A percentile compares a stretch with the other conserved stretches of the same genome.
phyloP scores from a whole-genome alignment of 257 asterid species.

The Jasminum sambac region DNA sequence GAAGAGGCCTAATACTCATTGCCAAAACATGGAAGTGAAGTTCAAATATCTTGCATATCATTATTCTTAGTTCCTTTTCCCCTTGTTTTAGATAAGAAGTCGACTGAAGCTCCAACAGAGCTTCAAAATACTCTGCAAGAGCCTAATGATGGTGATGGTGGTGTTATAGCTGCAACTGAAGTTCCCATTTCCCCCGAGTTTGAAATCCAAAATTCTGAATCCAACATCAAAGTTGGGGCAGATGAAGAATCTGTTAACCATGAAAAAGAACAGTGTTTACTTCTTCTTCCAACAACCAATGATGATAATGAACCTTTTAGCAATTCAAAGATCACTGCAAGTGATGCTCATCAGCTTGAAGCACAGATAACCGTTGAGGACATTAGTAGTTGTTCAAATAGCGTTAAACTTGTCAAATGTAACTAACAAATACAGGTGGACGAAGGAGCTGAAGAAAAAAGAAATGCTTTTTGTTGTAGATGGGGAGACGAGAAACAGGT shows the following conservation, averaged over 20 bases:
- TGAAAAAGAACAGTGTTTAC: conserved; percentile 11
- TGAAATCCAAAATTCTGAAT: conserved; percentile 18
- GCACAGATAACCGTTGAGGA: conserved; percentile 28
- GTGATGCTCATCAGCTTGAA: conserved; percentile 29
- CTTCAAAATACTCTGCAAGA: conserved; percentile 23
- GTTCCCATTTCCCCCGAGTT: conserved; percentile 16
- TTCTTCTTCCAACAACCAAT: not conserved
- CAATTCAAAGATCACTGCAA: conserved; percentile 9
- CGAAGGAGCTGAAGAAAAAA: not conserved
- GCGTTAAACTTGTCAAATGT: conserved; percentile 20
- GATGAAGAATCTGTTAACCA: conserved; percentile 8
- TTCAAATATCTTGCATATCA: not conserved
- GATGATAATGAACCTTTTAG: conserved; percentile 3
- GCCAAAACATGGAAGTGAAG: not conserved
- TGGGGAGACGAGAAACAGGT: not conserved
- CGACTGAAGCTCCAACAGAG: conserved; percentile 29
- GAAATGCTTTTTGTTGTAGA: not conserved
- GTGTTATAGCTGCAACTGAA: conserved; percentile 14
- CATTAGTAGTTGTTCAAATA: conserved; percentile 17
- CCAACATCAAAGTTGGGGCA: conserved; percentile 11
- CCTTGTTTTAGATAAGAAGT: conserved; percentile 27
- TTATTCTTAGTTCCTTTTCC: conserved; percentile 20
- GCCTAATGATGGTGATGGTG: conserved; percentile 17
- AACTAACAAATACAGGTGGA: not conserved
- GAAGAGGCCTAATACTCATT: not conserved